Conservation (phyloP, 768 basidiomycete species). For the Dioszegia hungarica region DNA sequence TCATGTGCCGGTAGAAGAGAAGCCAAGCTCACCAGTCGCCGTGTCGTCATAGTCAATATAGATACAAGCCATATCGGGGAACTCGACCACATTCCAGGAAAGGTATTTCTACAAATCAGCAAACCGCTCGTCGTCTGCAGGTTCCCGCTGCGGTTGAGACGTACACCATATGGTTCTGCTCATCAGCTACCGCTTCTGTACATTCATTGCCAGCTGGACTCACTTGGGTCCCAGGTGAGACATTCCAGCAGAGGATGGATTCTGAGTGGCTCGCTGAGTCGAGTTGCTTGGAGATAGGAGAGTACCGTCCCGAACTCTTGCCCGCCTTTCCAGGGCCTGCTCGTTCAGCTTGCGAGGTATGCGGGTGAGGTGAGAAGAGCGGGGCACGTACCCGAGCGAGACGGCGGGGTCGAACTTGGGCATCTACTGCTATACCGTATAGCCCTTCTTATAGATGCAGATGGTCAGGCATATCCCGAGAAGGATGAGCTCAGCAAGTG, state of each 20-base stretch:
- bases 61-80: constrained; percentile 26
- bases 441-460: no score
- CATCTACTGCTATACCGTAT: constrained; percentile 19
- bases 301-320: constrained; percentile 24
- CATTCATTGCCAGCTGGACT: background rate
- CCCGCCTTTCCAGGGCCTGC: constrained; percentile 29
- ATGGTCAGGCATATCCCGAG: no score
- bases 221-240: constrained; percentile 42
- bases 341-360: background rate
- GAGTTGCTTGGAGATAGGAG: constrained; percentile 34
- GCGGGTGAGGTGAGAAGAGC: background rate
- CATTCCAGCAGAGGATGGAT: constrained; percentile 40
- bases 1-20: no score
- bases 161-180: constrained; percentile 27
- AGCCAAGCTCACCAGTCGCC: constrained; percentile 24
- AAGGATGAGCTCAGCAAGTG: background rate
- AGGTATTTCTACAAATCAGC: constrained; percentile 23
- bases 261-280: constrained; percentile 19
- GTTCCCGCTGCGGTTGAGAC: background rate
- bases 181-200: constrained; percentile 5
- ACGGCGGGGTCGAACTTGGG: constrained; percentile 37
- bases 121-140: no score
- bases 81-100: constrained; percentile 30
- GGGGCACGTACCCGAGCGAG: constrained; percentile 17
- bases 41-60: constrained; percentile 32